Evolutionary conservation across 257 asterid species (phyloP), one percentile per base, ranked within the genome.

Genomic region (Ilex asprella): DNA sequence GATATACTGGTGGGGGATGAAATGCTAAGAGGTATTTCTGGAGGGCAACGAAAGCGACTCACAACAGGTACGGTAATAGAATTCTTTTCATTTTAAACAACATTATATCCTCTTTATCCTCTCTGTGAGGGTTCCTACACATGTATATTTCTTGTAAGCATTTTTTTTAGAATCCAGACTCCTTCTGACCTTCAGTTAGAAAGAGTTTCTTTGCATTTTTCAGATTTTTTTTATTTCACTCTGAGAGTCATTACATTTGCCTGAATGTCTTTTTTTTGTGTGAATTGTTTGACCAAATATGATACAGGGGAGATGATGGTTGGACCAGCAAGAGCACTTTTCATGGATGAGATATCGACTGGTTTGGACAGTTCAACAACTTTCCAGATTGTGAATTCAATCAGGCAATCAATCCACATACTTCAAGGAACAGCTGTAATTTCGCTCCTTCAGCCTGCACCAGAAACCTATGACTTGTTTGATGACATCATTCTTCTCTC

Each of bases 271-370:
- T 46, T 10, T 7, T 10, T 46, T 10, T 11, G 1, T 14, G 6
- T 10, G n/a, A 46, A 46, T 12, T 15, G 56, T 57, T 30, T 12
- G 59, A 65, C 32, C 11, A 56, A 47, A 16, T 58, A 56, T 64
- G 32, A 60, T 61, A 30, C 74, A 90, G 97, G 96, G 58, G 98
- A 91, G 69, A 84, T 91, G 94, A 51, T 91, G 73, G 96, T 91
- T 43, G 98, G 98, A 71, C 94, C 95, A 30, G 83, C 95, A 60
- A 78, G 89, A 78, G 96, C 88, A 3, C 76, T 91, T 41, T 84
- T 91, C 44, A 91, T 91, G 98, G 98, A 91, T 61, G 98, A 91
- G 83, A 88, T 91, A 76, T 91, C 98, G 2, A 91, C 94, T 5
- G 98, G 98, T 49, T 74, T 91, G 76, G 98, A 91, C 46, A 86